Evolutionary conservation across 2,329 filamentous ascomycete species (phyloP).

Genomic region (Nemania diffusa): DNA sequence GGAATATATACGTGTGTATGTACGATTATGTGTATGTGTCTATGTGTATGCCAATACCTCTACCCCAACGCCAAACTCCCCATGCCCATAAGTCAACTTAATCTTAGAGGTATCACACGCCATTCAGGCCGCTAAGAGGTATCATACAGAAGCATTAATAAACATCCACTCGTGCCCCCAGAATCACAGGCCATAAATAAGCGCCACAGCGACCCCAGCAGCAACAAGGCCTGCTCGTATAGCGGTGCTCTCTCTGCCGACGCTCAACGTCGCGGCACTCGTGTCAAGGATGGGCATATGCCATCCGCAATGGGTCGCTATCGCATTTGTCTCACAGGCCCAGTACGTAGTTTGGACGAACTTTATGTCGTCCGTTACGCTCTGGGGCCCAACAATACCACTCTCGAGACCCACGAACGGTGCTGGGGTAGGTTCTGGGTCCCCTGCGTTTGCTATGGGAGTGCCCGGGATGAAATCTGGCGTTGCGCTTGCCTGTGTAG

Average conservation of each 20-base stretch:
- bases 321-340: slow-evolving; percentile 49
- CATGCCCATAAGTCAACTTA: not conserved
- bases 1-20: not conserved
- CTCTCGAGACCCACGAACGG: not conserved
- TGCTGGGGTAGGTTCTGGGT: not conserved
- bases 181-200: slow-evolving; percentile 10
- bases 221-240: not conserved
- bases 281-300: slow-evolving; percentile 51
- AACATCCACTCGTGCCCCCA: not conserved
- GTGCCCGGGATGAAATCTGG: not conserved
- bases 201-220: not conserved
- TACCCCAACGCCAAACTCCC: slow-evolving; percentile 1
- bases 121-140: slow-evolving; percentile 10
- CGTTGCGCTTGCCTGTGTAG: not conserved
- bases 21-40: not conserved
- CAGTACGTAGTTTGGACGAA: slow-evolving; percentile 55
- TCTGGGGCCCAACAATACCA: slow-evolving; percentile 1
- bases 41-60: not conserved
- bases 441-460: not conserved
- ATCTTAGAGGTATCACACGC: not conserved
- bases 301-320: slow-evolving; percentile 53
- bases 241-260: not conserved
- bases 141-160: not conserved
- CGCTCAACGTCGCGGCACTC: slow-evolving; percentile 28
- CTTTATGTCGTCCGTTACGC: slow-evolving; percentile 30